Conservation (phyloP, 768 basidiomycete genomes). For the Lactifluus subvellereus region DNA sequence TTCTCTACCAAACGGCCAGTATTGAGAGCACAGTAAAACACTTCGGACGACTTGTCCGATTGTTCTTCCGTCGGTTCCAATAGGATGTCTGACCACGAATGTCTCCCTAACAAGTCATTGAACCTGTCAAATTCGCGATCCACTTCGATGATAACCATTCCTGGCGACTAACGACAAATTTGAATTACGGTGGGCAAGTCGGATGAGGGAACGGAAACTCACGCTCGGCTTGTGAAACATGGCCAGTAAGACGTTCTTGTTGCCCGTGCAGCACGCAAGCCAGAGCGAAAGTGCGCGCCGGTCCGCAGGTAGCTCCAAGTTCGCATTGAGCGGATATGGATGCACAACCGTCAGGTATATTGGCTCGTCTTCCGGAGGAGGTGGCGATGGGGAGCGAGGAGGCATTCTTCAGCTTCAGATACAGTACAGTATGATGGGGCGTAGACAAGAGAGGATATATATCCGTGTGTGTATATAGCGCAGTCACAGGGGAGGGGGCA, state of each 20-base stretch:
- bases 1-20: constrained; percentile 39
- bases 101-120: constrained; percentile 37
- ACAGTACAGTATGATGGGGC: too few species aligned
- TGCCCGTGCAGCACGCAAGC: constrained; percentile 39
- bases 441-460: too few species aligned
- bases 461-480: too few species aligned
- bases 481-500: too few species aligned
- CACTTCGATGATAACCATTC: constrained; percentile 42
- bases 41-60: constrained; percentile 26
- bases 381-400: constrained; percentile 38
- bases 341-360: constrained; percentile 39
- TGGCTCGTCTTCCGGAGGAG: constrained; percentile 39
- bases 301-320: constrained; percentile 38
- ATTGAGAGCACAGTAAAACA: constrained; percentile 39
- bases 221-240: constrained; percentile 43
- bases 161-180: constrained; percentile 31
- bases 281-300: constrained; percentile 37
- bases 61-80: constrained; percentile 31
- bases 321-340: constrained; percentile 40
- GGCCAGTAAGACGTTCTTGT: constrained; percentile 33
- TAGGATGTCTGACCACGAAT: constrained; percentile 41
- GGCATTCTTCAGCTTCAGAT: constrained; percentile 30
- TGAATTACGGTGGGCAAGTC: background rate
- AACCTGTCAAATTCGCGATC: constrained; percentile 30
- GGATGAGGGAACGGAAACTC: constrained; percentile 22